Conservation (phyloP, 2,329 filamentous ascomycete species). For the Pyricularia pennisetigena region DNA sequence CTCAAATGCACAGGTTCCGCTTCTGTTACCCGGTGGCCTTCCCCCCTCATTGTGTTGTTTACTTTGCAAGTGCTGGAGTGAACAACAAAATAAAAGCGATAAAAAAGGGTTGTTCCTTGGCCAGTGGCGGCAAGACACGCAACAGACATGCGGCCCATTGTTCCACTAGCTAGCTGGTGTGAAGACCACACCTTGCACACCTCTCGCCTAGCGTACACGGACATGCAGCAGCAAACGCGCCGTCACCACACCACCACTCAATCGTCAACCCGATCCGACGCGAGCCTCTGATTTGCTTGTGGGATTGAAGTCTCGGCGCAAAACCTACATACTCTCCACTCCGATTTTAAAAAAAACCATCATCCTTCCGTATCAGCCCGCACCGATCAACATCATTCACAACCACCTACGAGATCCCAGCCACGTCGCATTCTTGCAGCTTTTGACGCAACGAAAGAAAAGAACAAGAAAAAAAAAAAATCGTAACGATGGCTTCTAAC, state of each 20-base stretch:
- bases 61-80: slow-evolving; percentile 1
- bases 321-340: background rate
- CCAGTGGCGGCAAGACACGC: background rate
- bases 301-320: background rate
- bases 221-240: background rate
- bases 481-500: slow-evolving; percentile 39
- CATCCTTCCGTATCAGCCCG: background rate
- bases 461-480: background rate
- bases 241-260: background rate
- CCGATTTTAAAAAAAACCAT: background rate
- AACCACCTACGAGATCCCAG: background rate
- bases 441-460: background rate
- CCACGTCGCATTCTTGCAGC: background rate
- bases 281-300: background rate
- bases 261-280: background rate
- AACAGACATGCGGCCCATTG: background rate
- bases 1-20: background rate
- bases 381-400: background rate
- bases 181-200: background rate
- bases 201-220: background rate
- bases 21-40: background rate
- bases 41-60: background rate
- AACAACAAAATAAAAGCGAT: background rate
- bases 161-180: background rate
- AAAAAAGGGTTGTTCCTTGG: background rate